These are phyloP conservation scores for Candida pseudoviswanathii DNA, from an alignment of 1,139 yeast genomes.

Conservation along the genomic window DNA sequence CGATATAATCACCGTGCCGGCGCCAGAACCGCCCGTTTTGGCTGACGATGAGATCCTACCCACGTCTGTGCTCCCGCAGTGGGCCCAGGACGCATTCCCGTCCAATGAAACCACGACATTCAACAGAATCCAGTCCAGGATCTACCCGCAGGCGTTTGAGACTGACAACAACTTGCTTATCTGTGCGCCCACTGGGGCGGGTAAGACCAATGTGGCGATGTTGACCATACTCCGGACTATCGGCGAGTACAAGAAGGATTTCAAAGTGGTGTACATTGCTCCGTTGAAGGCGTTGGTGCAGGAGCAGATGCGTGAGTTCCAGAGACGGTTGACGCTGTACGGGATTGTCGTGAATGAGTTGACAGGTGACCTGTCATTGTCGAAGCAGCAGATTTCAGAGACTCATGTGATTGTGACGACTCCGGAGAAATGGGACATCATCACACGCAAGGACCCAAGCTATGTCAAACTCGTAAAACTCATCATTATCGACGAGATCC, in stretches of 20 bases:
- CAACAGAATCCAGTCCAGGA: conserved; percentile 82
- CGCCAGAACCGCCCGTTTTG: conserved; percentile 57
- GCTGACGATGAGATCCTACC: conserved; percentile 54
- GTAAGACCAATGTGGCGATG: conserved; percentile 95
- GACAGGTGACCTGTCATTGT: conserved; percentile 86
- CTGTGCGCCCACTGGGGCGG: conserved; percentile 99
- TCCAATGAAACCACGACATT: conserved; percentile 63
- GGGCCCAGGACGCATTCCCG: conserved; percentile 84
- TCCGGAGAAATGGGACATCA: conserved; percentile 97
- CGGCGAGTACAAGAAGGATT: conserved; percentile 56
- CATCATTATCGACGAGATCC: conserved; percentile 91
- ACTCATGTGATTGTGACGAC: conserved; percentile 91
- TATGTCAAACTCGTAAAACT: conserved; percentile 66
- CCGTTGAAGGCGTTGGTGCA: conserved; percentile 95
- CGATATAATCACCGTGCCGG: conserved; percentile 87
- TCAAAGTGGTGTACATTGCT: conserved; percentile 88
- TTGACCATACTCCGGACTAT: conserved; percentile 68
- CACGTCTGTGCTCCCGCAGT: conserved; percentile 67
- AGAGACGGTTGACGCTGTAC: conserved; percentile 62
- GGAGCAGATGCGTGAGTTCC: conserved; percentile 89
- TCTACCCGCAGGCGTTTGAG: conserved; percentile 74
- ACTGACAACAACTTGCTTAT: conserved; percentile 72
- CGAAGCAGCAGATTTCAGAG: conserved; percentile 72
- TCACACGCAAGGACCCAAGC: conserved; percentile 70
- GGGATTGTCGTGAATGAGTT: conserved; percentile 82